Percentiles rank a stretch among this genome's conserved stretches.
Conservation (phyloP, 495 filamentous ascomycete genomes). For the Chaetomidium leptoderma region DNA sequence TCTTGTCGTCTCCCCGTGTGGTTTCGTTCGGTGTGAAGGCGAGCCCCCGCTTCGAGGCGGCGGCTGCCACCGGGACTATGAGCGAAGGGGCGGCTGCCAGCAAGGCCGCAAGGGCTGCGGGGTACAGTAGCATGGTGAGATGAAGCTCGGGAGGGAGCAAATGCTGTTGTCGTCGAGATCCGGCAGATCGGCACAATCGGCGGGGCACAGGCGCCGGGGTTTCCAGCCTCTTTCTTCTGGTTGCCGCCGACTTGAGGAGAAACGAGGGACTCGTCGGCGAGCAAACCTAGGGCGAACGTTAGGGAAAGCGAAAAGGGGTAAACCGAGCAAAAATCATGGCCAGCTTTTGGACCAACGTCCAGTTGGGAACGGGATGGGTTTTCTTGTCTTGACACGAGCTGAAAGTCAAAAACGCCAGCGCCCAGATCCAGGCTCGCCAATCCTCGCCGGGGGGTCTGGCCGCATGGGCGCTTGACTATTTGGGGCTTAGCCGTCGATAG, state of each 20-base stretch:
- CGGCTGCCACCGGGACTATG: constrained; percentile 20
- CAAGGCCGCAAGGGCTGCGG: constrained; percentile 2
- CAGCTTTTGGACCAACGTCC: not conserved
- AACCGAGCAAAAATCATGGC: not conserved
- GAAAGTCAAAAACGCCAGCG: not conserved
- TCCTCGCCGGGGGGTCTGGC: not conserved
- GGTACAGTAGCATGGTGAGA: constrained; percentile 13
- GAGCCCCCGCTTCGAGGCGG: constrained; percentile 64
- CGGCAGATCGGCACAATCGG: not conserved
- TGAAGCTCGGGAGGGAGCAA: not conserved
- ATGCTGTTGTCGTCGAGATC: not conserved
- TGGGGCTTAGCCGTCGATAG: constrained; percentile 6
- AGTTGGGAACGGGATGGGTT: not conserved
- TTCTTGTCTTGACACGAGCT: not conserved
- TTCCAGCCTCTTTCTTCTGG: not conserved
- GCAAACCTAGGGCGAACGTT: not conserved
- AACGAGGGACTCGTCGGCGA: constrained; percentile 17
- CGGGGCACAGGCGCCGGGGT: not conserved
- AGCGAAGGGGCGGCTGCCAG: constrained; percentile 13
- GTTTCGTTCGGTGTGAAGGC: constrained; percentile 54
- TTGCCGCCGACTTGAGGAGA: constrained; percentile 6
- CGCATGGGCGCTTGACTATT: not conserved
- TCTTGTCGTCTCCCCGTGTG: constrained; percentile 52
- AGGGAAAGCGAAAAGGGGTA: not conserved
- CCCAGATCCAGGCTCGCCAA: not conserved